Evolutionary conservation across 2,329 filamentous ascomycete species (phyloP).

Genomic region (Pyrenophora tritici-repentis): DNA sequence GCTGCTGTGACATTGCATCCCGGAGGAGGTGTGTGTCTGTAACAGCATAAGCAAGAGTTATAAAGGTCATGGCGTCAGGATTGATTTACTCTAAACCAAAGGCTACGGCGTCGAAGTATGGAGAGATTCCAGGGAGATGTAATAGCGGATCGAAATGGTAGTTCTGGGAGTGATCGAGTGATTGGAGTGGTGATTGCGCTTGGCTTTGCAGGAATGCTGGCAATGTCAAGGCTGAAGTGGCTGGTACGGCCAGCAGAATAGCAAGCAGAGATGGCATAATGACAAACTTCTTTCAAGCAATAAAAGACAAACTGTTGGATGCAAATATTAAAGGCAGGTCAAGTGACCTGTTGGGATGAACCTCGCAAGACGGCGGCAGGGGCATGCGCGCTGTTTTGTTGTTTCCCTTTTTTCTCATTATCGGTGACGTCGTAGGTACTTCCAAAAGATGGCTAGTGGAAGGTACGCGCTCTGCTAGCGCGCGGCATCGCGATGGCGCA

Average conservation of each 20-base stretch:
- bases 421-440: conserved; percentile 10
- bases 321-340: background rate
- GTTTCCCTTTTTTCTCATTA: background rate
- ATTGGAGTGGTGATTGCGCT: conserved; percentile 22
- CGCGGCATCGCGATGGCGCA: background rate
- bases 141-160: conserved; percentile 55
- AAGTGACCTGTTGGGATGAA: background rate
- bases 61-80: no score
- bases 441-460: background rate
- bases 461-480: conserved; percentile 6
- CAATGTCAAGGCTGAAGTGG: conserved; percentile 22
- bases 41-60: no score
- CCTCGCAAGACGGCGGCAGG: background rate
- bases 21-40: conserved; percentile 52
- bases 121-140: conserved; percentile 56
- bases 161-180: conserved; percentile 35
- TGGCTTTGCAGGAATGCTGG: conserved; percentile 14
- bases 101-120: conserved; percentile 55
- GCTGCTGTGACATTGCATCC: conserved; percentile 56
- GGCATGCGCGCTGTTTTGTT: conserved; percentile 14
- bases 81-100: background rate
- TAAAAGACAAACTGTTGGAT: background rate
- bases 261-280: background rate
- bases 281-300: background rate
- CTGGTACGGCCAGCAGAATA: conserved; percentile 27